A percentile compares a stretch with the other conserved stretches of the same genome.
Evolutionary conservation across 208 protist species (phyloP).

Genomic region (Trypanosoma scelopori): DNA sequence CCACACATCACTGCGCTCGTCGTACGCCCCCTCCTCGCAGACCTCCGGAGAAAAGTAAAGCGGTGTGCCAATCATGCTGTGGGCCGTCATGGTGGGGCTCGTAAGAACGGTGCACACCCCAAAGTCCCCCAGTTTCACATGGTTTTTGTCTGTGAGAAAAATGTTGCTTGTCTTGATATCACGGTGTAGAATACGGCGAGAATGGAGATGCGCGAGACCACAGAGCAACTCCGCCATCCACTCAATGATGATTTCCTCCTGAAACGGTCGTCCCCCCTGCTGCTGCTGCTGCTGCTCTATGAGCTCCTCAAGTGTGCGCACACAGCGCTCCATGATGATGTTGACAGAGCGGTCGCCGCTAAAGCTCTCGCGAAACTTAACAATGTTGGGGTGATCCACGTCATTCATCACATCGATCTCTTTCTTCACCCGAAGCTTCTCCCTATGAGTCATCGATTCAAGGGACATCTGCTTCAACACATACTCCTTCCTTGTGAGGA

Average conservation of each 20-base stretch:
- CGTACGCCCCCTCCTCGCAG: constrained; percentile 86
- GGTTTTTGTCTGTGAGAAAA: constrained; percentile 87
- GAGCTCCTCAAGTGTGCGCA: constrained; percentile 83
- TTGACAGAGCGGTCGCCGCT: constrained; percentile 60
- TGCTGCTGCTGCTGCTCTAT: constrained; percentile 75
- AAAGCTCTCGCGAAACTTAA: constrained; percentile 89
- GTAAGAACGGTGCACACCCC: constrained; percentile 81
- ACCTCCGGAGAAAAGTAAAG: constrained; percentile 93
- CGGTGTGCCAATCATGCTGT: constrained; percentile 88
- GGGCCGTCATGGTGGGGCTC: constrained; percentile 55
- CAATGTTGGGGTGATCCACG: constrained; percentile 89
- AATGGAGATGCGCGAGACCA: constrained; percentile 87
- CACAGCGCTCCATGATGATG: constrained; percentile 93
- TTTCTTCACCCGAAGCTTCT: constrained; percentile 62
- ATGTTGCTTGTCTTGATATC: constrained; percentile 95
- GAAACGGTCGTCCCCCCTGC: constrained; percentile 52
- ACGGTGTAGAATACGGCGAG: constrained; percentile 84
- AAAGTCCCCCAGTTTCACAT: constrained; percentile 92
- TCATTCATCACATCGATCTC: constrained; percentile 90
- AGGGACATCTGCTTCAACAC: constrained; percentile 87
- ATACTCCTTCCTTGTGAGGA: constrained; percentile 50
- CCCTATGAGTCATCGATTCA: constrained; percentile 67
- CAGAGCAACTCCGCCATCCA: constrained; percentile 90
- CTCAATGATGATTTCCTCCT: constrained; percentile 73
- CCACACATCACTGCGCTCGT: constrained; percentile 94